Evolutionary conservation across 179 eudicot species (phyloP).

Genomic region (Pouteria campechiana): DNA sequence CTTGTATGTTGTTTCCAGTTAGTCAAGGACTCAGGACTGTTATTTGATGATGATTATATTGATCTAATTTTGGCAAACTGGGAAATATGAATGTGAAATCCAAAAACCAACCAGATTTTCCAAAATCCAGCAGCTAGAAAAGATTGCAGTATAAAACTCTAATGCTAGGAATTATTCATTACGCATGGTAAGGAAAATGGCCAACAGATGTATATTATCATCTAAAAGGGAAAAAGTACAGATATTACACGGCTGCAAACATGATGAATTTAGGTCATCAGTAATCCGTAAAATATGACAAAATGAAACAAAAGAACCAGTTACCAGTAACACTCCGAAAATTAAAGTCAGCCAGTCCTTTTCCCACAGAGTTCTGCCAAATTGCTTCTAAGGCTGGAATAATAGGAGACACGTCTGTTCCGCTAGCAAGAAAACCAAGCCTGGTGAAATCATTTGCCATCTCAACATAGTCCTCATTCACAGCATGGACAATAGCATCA

Average conservation of each 20-base stretch:
- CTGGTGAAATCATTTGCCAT: conserved; percentile 99
- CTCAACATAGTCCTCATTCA: conserved; percentile 92
- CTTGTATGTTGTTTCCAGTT: too few species aligned
- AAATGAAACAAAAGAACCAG: not conserved
- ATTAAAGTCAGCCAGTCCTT: conserved; percentile 91
- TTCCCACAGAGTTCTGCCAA: conserved; percentile 95
- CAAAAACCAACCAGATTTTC: too few species aligned
- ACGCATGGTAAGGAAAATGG: not conserved
- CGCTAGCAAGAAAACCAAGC: conserved; percentile 94
- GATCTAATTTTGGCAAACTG: too few species aligned
- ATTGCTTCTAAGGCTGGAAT: conserved; percentile 95
- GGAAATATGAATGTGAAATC: too few species aligned
- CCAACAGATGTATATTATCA: not conserved
- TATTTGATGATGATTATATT: too few species aligned
- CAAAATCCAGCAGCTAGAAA: too few species aligned
- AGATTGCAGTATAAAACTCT: too few species aligned
- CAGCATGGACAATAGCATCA: conserved; percentile 99
- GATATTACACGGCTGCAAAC: too few species aligned
- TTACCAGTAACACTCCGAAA: conserved; percentile 93
- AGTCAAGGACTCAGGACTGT: too few species aligned
- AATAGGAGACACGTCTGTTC: conserved; percentile 89
- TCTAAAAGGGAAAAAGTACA: too few species aligned
- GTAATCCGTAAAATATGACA: not conserved
- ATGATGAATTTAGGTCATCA: too few species aligned
- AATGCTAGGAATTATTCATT: not conserved